These are phyloP conservation scores for Mrakia blollopis DNA, from an alignment of 768 basidiomycete species.

Conservation along the genomic window DNA sequence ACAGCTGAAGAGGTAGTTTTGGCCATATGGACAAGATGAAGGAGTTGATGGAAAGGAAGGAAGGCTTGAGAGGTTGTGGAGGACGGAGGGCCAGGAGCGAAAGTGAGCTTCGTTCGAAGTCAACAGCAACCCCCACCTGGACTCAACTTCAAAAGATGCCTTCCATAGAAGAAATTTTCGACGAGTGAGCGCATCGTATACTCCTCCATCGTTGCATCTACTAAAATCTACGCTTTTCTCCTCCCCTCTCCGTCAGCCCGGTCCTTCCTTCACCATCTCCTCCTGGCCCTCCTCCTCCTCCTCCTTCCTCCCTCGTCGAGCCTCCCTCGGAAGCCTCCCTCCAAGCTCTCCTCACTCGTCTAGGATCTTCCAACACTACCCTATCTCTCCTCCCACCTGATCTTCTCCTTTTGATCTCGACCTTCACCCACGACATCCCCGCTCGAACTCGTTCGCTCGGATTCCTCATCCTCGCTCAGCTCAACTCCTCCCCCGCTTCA, in stretches of 20 bases:
- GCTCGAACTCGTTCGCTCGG: constrained; percentile 20
- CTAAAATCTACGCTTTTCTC: too few relatives aligned
- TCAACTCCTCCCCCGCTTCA: background rate
- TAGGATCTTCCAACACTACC: background rate
- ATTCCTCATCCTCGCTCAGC: constrained; percentile 28
- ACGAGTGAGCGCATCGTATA: constrained; percentile 2
- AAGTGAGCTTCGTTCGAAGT: too few relatives aligned
- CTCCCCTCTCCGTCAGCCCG: too few relatives aligned
- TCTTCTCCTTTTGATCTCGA: background rate
- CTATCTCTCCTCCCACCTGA: constrained; percentile 16
- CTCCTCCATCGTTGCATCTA: background rate
- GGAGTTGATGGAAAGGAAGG: too few relatives aligned
- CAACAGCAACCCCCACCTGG: background rate
- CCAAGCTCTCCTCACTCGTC: constrained; percentile 13
- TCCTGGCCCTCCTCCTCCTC: background rate
- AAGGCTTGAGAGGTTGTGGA: too few relatives aligned
- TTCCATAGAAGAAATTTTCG: constrained; percentile 17
- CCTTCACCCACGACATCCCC: constrained; percentile 19
- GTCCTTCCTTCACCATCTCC: background rate
- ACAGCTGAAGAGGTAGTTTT: too few relatives aligned
- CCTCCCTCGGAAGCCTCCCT: constrained; percentile 3
- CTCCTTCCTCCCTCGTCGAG: background rate
- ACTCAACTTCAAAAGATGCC: background rate
- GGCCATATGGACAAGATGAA: too few relatives aligned
- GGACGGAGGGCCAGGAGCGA: too few relatives aligned